Evolutionary conservation across 345 rosid genomes (phyloP), one percentile per base, ranked within the genome.

Genomic region (Eucalyptus victrix): DNA sequence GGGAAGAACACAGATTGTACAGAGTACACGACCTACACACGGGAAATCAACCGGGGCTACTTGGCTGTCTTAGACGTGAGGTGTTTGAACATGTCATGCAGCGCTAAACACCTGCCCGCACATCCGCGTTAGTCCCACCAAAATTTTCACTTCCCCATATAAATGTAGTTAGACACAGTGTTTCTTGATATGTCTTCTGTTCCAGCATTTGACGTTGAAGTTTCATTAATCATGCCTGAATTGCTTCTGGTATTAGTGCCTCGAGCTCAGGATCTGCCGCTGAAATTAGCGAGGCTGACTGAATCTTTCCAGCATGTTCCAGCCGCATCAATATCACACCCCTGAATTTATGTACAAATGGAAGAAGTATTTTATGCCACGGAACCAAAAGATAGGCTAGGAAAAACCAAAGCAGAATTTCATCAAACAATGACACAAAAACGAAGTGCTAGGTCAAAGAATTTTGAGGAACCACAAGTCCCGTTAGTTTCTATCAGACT

Each of bases 291-390:
- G 99, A 97, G 51, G 97, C 99, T 3, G 99, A 96, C 89, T 98
- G 98, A 89, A 97, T 98, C 95, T 96, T 97, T 37, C 99, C 99
- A 1, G 97, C 95, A 83, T 95, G 90, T 91, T 98, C 99, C 87
- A 98, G 92, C 88, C 98, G 93, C 99, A 97, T 97, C 90, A 98
- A 91, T 88, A 97, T 97, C 88, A 98, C 99, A 17, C 99, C 99
- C 91, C 99, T 97, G 93, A 24, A 86, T 47, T 47, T 86, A 16
- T 86, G 87, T 47, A 86, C 58, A 86, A 49, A 49, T 28, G 56
- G 87, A 49, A 86, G 26, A 6, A 49, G 58, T 49, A 86, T 40
- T 76, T 40, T 40, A 76, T 76, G 47, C 47, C 85, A 76, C 85
- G 3, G 47, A 37, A 76, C 30, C 47, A 76, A 40, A 40, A 40